Base-by-base conservation (phyloP, 2,329 filamentous ascomycete species). In the Epichloe festucae region DNA sequence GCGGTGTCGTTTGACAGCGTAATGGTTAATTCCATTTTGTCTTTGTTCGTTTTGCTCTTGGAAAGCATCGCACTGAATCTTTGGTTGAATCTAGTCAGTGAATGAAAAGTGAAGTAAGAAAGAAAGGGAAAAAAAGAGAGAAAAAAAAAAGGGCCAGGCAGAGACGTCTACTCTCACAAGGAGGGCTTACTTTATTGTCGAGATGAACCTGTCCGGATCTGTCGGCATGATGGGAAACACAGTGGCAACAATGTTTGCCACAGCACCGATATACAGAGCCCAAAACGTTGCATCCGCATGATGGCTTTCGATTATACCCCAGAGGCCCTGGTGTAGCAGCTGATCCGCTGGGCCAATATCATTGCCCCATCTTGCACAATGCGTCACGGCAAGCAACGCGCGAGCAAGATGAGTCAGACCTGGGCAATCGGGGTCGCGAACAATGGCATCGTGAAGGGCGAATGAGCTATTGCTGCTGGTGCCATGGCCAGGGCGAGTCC, bases 341-440 rank as follows among this genome's bases (percentile, higher is more conserved):
- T 62, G 60, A 54, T 83, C 78, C 0, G 69, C 62, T 1, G 73
- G 71, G 0, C 72, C 72, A 4, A 81, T 62, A 46, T 78, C 76
- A 2, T 80, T 81, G 17, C 82, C 85, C 81, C 88, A 94, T 57
- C 89, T 75, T 45, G 85, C 81, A 58, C 82, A 89, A 1, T 87
- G 72, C 1, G 84, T 76, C 4, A 95, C 70, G 0, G 81, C 87
- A 3, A 95, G 71, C 2, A 87, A 66, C 0, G 86, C 84, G 12
- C 89, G 78, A 48, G 82, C 76, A 44, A 81, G 66, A 62, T 96
- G 89, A 1, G 81, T 82, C 27, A 94, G 68, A 0, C 88, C 88
- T 40, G 91, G 87, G 1, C 78, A 75, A 14, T 78, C 76, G 1
- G 90, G 73, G 38, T 85, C 70, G 0, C 87, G 81, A 1, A 78